Percentiles rank a stretch among this genome's conserved stretches.
phyloP scores from a whole-genome alignment of 2,329 filamentous ascomycete genomes.

The Trichoderma brevicompactum region DNA sequence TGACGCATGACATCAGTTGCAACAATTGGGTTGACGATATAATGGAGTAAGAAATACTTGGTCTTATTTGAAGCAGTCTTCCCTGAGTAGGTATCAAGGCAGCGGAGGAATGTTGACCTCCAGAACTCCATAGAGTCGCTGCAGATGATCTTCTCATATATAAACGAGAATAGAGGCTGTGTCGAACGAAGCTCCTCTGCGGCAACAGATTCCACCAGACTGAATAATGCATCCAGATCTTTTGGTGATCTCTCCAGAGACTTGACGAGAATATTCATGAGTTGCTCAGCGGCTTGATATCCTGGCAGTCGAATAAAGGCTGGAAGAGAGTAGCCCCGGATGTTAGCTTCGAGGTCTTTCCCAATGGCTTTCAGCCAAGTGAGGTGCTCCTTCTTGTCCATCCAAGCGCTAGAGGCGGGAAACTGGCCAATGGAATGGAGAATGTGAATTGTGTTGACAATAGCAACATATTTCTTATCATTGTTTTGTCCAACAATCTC shows the following conservation, averaged over 20 bases:
- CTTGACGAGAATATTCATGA: slow-evolving; percentile 82
- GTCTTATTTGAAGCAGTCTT: slow-evolving; percentile 82
- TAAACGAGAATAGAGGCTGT: slow-evolving; percentile 76
- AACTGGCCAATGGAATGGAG: slow-evolving; percentile 77
- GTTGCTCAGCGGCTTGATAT: slow-evolving; percentile 85
- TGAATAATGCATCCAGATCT: slow-evolving; percentile 83
- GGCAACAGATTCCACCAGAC: slow-evolving; percentile 81
- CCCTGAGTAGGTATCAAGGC: slow-evolving; percentile 83
- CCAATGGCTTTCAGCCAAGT: slow-evolving; percentile 68
- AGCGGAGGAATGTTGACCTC: slow-evolving; percentile 79
- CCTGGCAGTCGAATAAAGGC: slow-evolving; percentile 77
- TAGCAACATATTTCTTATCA: slow-evolving; percentile 69
- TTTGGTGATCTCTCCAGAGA: slow-evolving; percentile 75
- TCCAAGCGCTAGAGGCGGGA: slow-evolving; percentile 67
- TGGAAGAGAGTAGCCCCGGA: slow-evolving; percentile 71
- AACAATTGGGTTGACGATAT: slow-evolving; percentile 93
- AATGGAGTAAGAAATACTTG: slow-evolving; percentile 89
- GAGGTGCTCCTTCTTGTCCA: slow-evolving; percentile 67
- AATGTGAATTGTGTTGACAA: slow-evolving; percentile 86
- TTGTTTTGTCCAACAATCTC: slow-evolving; percentile 67
- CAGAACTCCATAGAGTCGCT: slow-evolving; percentile 86
- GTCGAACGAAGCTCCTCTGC: slow-evolving; percentile 79
- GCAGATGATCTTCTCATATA: slow-evolving; percentile 83
- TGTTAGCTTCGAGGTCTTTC: slow-evolving; percentile 76
- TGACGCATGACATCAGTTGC: slow-evolving; percentile 93